Evolutionary conservation across 352 stramenopile species (phyloP).

Genomic region (Blastocystis sp.): DNA sequence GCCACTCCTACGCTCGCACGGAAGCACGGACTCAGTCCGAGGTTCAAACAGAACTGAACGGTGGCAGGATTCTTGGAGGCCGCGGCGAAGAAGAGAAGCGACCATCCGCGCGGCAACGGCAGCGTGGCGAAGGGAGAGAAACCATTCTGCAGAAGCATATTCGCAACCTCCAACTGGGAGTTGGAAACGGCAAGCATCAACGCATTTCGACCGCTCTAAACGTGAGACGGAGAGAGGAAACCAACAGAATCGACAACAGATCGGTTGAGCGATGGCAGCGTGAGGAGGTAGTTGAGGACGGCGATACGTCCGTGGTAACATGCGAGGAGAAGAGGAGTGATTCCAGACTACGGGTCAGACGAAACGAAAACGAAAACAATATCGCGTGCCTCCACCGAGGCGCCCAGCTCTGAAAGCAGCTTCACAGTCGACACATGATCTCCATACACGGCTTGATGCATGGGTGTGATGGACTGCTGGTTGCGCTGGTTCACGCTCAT

Average conservation of each 20-base stretch:
- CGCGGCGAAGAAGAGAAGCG: not conserved
- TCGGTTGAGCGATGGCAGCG: not conserved
- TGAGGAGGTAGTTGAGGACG: not conserved
- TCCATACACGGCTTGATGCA: not conserved
- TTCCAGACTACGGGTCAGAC: not conserved
- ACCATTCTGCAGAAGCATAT: not conserved
- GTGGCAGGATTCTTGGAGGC: not conserved
- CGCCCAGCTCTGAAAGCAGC: not conserved
- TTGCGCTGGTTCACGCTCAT: not conserved
- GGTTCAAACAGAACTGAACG: conserved; percentile 23
- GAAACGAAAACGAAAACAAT: not conserved
- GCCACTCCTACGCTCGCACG: not conserved
- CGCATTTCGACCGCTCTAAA: not conserved
- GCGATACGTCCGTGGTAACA: not conserved
- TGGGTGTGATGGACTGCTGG: not conserved
- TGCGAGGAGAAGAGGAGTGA: not conserved
- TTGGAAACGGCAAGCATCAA: not conserved
- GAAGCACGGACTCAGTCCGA: not conserved
- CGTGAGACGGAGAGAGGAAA: not conserved
- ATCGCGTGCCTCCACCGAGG: not conserved
- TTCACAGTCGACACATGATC: not conserved
- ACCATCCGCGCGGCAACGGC: not conserved
- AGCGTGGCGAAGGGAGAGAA: not conserved
- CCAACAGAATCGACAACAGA: not conserved
- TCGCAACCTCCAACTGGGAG: not conserved